These are phyloP conservation scores for Lipomyces spencermartinsiae DNA, from an alignment of 805 yeast species.

Conservation along the genomic window DNA sequence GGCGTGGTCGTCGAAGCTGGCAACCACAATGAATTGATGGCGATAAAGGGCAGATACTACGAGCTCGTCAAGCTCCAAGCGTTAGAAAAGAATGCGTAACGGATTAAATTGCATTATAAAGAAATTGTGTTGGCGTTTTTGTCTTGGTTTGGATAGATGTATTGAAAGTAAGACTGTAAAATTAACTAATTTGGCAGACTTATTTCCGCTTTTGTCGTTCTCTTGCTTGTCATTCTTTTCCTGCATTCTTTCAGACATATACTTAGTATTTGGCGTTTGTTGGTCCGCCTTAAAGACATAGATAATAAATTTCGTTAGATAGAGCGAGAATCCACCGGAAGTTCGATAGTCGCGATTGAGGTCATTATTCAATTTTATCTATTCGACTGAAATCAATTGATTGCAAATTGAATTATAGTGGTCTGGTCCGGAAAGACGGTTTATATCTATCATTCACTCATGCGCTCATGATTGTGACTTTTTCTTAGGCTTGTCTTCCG, in stretches of 20 bases:
- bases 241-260: background rate
- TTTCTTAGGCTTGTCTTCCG: slow-evolving; percentile 81
- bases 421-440: too few species aligned
- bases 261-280: background rate
- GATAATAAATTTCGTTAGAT: background rate
- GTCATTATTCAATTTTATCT: background rate
- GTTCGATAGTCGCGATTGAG: background rate
- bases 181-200: too few species aligned
- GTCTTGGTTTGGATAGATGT: background rate
- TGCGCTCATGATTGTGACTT: slow-evolving; percentile 46
- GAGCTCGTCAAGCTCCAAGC: slow-evolving; percentile 51
- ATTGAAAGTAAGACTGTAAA: background rate
- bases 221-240: background rate
- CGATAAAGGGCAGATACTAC: slow-evolving; percentile 47
- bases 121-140: background rate
- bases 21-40: slow-evolving; percentile 51
- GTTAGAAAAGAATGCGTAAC: slow-evolving; percentile 47
- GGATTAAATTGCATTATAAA: background rate
- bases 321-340: background rate
- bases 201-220: background rate
- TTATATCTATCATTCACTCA: slow-evolving; percentile 27
- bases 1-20: slow-evolving; percentile 65
- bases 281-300: background rate
- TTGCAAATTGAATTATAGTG: background rate
- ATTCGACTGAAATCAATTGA: background rate